Evolutionary conservation across 2,329 filamentous ascomycete genomes (phyloP).

Genomic region (Parascedosporium putredinis): DNA sequence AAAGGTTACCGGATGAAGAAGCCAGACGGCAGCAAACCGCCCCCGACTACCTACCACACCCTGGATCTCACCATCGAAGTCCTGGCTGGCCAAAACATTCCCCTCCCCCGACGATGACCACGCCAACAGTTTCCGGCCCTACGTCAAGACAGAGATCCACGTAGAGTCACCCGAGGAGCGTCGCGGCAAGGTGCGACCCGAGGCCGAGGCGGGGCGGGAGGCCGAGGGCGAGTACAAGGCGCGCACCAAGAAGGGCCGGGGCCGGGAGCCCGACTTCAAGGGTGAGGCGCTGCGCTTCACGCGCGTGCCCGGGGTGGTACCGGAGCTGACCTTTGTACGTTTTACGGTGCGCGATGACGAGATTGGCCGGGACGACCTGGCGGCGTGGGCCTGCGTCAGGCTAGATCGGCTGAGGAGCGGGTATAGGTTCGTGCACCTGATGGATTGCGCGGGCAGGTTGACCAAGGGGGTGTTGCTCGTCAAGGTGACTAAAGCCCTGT

Average conservation of each 20-base stretch:
- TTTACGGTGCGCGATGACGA: constrained; percentile 87
- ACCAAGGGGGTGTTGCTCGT: constrained; percentile 64
- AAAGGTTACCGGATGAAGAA: constrained; percentile 22
- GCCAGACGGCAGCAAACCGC: constrained; percentile 9
- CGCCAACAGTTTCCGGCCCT: constrained; percentile 57
- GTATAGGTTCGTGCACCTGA: constrained; percentile 66
- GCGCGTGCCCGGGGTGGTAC: constrained; percentile 44
- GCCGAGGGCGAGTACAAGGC: constrained; percentile 42
- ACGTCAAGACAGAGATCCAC: constrained; percentile 76
- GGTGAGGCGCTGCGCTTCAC: constrained; percentile 49
- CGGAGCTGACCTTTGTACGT: constrained; percentile 62
- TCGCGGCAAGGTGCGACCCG: constrained; percentile 24
- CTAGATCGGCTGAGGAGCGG: constrained; percentile 71
- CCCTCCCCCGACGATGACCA: constrained; percentile 46
- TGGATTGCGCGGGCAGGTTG: constrained; percentile 55
- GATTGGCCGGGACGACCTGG: constrained; percentile 64
- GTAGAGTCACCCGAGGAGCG: constrained; percentile 53
- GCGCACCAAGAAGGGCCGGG: constrained; percentile 46
- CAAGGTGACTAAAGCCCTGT: constrained; percentile 53
- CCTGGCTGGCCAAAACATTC: constrained; percentile 65
- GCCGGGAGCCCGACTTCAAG: constrained; percentile 52
- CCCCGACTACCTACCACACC: constrained; percentile 29
- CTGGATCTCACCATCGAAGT: constrained; percentile 65
- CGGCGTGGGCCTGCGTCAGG: constrained; percentile 81
- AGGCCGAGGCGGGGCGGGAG: constrained; percentile 24